Conservation (phyloP, 306 rosid genomes). For the Fragaria ananassa region DNA sequence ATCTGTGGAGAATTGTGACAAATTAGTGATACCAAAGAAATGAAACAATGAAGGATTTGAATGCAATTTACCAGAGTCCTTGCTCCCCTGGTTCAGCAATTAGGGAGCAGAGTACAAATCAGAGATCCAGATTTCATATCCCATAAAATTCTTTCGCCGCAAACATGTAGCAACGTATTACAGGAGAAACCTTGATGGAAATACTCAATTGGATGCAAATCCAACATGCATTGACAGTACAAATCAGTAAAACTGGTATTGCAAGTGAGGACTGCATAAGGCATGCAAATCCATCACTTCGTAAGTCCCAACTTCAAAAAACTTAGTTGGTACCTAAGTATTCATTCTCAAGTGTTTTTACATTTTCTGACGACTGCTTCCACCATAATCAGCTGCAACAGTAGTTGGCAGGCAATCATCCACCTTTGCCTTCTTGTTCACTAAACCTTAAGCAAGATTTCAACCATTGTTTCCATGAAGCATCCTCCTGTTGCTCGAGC, state of each 20-base stretch:
- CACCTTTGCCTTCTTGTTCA: conserved; percentile 28
- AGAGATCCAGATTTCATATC: not conserved
- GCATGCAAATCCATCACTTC: conserved; percentile 22
- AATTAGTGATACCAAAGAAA: not conserved
- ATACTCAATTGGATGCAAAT: not conserved
- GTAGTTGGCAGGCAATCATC: conserved; percentile 15
- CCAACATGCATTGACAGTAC: not conserved
- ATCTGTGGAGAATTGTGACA: not conserved
- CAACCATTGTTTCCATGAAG: conserved; percentile 87
- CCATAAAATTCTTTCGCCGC: not conserved
- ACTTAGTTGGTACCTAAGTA: conserved; percentile 14
- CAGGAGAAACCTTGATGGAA: not conserved
- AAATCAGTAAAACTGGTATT: conserved; percentile 23
- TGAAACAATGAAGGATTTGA: not conserved
- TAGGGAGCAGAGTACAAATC: not conserved
- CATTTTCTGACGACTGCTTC: conserved; percentile 22
- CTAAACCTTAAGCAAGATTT: conserved; percentile 47
- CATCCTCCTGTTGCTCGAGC: conserved; percentile 87
- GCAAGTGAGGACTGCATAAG: conserved; percentile 25
- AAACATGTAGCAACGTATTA: not conserved
- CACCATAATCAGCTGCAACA: conserved; percentile 2
- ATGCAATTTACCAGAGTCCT: not conserved
- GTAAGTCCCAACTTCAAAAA: conserved; percentile 25
- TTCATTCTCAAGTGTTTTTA: conserved; percentile 25
- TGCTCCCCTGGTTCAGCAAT: not conserved